A percentile compares a stretch with the other conserved stretches of the same genome.
Conservation (phyloP, 176 grass and related monocot species). For the Hsuehochloa calcarea region DNA sequence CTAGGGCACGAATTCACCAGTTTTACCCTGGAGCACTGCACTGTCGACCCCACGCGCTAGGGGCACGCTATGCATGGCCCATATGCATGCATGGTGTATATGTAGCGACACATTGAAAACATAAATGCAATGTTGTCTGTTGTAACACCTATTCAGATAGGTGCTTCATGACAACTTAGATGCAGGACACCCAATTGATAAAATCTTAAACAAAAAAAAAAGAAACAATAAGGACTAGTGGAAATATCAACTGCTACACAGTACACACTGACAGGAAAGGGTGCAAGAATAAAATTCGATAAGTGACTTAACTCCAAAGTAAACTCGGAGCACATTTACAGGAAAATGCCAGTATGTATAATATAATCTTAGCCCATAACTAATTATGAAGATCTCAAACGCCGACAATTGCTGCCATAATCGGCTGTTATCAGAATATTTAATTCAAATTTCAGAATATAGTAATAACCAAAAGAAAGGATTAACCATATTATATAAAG, state of each 20-base stretch:
- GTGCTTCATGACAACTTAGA: not conserved
- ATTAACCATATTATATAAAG: slow-evolving; percentile 2
- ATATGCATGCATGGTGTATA: too few relatives aligned
- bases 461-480: slow-evolving; percentile 11
- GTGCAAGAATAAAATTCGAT: too few relatives aligned
- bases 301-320: not conserved
- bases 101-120: not conserved
- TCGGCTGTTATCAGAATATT: slow-evolving; percentile 56
- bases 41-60: too few relatives aligned
- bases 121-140: not conserved
- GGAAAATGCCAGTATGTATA: slow-evolving; percentile 9
- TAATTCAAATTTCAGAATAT: slow-evolving; percentile 17
- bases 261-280: not conserved
- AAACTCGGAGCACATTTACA: not conserved
- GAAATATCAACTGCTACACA: not conserved
- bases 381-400: slow-evolving; percentile 90
- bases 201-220: not conserved
- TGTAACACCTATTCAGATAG: not conserved
- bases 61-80: too few relatives aligned
- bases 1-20: too few relatives aligned
- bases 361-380: slow-evolving; percentile 84
- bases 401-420: slow-evolving; percentile 77
- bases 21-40: too few relatives aligned
- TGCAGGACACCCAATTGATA: not conserved
- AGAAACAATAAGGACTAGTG: not conserved